Percentiles rank a stretch among this genome's conserved stretches.
These are phyloP conservation scores for Xylariaceae sp. DNA, from an alignment of 2,329 filamentous ascomycete species.

Conservation along the genomic window DNA sequence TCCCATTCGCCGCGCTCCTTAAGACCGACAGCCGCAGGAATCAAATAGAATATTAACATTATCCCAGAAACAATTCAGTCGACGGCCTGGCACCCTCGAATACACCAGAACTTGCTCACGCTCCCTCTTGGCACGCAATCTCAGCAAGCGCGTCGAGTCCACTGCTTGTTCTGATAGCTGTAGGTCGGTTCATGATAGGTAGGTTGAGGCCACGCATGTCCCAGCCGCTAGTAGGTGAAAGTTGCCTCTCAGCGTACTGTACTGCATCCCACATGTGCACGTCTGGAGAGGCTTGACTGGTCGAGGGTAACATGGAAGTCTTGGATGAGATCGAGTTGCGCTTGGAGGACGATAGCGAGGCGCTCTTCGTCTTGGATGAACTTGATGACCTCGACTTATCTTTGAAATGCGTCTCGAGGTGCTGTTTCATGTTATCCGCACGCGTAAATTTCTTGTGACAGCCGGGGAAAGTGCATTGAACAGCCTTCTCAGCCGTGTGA, in stretches of 20 bases:
- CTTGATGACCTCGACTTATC: conserved; percentile 47
- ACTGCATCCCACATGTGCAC: conserved; percentile 38
- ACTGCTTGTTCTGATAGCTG: conserved; percentile 38
- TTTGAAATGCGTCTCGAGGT: conserved; percentile 71
- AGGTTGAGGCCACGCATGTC: conserved; percentile 43
- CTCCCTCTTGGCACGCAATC: conserved; percentile 47
- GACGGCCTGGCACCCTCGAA: too few species aligned
- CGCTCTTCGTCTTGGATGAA: conserved; percentile 30
- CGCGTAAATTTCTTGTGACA: conserved; percentile 79
- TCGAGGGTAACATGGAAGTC: conserved; percentile 27
- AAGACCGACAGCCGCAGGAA: too few species aligned
- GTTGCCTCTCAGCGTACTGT: conserved; percentile 29
- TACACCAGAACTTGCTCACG: too few species aligned
- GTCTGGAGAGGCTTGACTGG: conserved; percentile 26
- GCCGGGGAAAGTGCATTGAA: conserved; percentile 61
- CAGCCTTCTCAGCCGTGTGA: conserved; percentile 76
- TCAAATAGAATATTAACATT: not conserved
- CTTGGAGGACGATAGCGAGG: conserved; percentile 21
- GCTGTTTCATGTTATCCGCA: conserved; percentile 85
- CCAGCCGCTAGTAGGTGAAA: conserved; percentile 39
- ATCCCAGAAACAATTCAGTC: not conserved
- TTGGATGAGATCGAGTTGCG: conserved; percentile 29
- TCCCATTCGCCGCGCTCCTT: conserved; percentile 4
- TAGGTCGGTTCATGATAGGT: conserved; percentile 42
- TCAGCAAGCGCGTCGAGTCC: conserved; percentile 54